phyloP scores from a whole-genome alignment of 2,329 filamentous ascomycete species.

The Aaosphaeria arxii region DNA sequence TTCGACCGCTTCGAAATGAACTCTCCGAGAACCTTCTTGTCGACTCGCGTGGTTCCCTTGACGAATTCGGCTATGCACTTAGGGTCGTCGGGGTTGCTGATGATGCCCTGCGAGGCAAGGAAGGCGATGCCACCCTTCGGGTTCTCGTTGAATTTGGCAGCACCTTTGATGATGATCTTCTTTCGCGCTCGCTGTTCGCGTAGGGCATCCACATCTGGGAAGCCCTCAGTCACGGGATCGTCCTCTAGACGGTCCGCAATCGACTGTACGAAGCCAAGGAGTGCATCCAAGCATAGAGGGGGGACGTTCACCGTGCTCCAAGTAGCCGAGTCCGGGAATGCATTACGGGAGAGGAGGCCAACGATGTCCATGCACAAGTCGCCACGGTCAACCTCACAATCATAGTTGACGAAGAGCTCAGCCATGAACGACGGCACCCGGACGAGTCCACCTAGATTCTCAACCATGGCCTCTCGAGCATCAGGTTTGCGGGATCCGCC shows the following conservation, averaged over 20 bases:
- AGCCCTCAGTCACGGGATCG: conserved; percentile 59
- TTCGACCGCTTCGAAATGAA: conserved; percentile 90
- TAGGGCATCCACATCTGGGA: conserved; percentile 63
- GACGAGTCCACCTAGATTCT: conserved; percentile 87
- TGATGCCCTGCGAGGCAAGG: conserved; percentile 80
- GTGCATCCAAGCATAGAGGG: conserved; percentile 86
- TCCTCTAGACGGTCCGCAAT: conserved; percentile 83
- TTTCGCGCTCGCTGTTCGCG: conserved; percentile 75
- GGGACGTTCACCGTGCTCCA: conserved; percentile 99
- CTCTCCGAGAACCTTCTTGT: conserved; percentile 88
- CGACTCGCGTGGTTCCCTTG: conserved; percentile 80
- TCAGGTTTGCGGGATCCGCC: conserved; percentile 90
- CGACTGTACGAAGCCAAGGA: conserved; percentile 88
- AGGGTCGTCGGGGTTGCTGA: conserved; percentile 71
- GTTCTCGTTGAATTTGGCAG: conserved; percentile 90
- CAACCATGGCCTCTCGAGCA: conserved; percentile 96
- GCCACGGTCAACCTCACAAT: conserved; percentile 86
- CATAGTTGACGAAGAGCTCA: conserved; percentile 96
- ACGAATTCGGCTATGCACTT: conserved; percentile 81
- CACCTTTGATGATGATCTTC: conserved; percentile 82
- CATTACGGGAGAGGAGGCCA: conserved; percentile 86
- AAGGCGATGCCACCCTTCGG: conserved; percentile 87
- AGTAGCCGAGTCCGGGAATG: conserved; percentile 92
- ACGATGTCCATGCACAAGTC: conserved; percentile 96
- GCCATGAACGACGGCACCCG: conserved; percentile 93